These are phyloP conservation scores for Diaporthe citrichinensis DNA, from an alignment of 2,329 filamentous ascomycete species.

Conservation along the genomic window DNA sequence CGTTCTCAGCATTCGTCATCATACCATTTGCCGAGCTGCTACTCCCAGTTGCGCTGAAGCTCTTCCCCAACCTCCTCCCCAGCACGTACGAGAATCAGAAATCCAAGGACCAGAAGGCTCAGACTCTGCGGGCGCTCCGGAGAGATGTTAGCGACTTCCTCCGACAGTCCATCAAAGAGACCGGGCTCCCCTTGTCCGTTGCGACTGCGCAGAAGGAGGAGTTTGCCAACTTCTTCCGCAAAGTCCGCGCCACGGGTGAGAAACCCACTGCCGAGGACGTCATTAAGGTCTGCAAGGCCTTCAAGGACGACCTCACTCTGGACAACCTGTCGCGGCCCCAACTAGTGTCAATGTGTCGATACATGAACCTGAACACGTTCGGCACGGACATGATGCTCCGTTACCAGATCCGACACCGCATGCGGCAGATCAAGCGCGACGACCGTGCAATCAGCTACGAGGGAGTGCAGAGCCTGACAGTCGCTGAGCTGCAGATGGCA, in stretches of 20 bases:
- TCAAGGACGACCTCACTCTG: slow-evolving; percentile 96
- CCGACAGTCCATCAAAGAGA: slow-evolving; percentile 89
- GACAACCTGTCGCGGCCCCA: slow-evolving; percentile 98
- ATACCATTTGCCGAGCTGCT: slow-evolving; percentile 96
- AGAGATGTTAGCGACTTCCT: slow-evolving; percentile 96
- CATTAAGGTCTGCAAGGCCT: slow-evolving; percentile 98
- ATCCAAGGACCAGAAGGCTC: slow-evolving; percentile 90
- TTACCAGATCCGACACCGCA: slow-evolving; percentile 96
- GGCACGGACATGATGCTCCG: slow-evolving; percentile 98
- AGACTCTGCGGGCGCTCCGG: slow-evolving; percentile 83
- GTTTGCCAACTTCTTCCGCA: slow-evolving; percentile 97
- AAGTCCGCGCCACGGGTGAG: slow-evolving; percentile 92
- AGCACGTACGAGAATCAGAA: slow-evolving; percentile 97
- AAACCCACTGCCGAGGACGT: slow-evolving; percentile 90
- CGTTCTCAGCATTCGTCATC: slow-evolving; percentile 97
- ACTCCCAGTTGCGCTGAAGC: slow-evolving; percentile 88
- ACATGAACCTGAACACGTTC: slow-evolving; percentile 98
- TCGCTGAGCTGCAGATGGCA: slow-evolving; percentile 91
- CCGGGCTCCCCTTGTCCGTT: slow-evolving; percentile 88
- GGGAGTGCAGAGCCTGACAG: slow-evolving; percentile 93
- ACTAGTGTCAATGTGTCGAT: slow-evolving; percentile 96
- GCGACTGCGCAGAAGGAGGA: slow-evolving; percentile 92
- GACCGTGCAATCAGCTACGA: slow-evolving; percentile 95
- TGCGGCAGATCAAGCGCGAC: slow-evolving; percentile 99
- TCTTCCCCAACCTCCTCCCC: slow-evolving; percentile 97